Evolutionary conservation across 2,329 filamentous ascomycete species (phyloP).

Genomic region (Penicillium sumatraense): DNA sequence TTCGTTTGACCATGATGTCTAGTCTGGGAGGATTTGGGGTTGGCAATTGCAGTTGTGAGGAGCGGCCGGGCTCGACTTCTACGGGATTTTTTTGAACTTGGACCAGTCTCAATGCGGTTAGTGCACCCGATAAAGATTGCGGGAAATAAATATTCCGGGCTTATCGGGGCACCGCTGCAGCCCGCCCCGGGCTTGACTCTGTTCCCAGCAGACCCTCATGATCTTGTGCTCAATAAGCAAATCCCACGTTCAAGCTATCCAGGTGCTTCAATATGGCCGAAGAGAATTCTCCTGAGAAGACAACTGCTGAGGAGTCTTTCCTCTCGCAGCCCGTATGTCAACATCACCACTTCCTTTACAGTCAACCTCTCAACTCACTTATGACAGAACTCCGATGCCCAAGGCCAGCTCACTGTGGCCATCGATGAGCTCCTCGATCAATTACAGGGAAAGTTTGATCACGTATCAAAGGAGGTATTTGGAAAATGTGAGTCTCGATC

Average conservation of each 20-base stretch:
- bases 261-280: constrained; percentile 26
- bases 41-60: constrained; percentile 20
- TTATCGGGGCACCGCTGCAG: constrained; percentile 20
- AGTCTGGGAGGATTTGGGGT: constrained; percentile 13
- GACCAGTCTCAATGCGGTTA: constrained; percentile 27
- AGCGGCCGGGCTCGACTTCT: constrained; percentile 22
- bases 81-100: constrained; percentile 41
- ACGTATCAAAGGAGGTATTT: constrained; percentile 83
- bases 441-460: constrained; percentile 81
- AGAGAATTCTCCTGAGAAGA: constrained; percentile 24
- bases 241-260: constrained; percentile 1
- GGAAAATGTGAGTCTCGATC: constrained; percentile 71
- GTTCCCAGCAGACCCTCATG: not conserved
- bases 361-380: constrained; percentile 4
- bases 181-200: not conserved
- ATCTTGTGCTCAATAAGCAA: constrained; percentile 4
- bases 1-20: constrained; percentile 55
- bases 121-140: constrained; percentile 25
- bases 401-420: constrained; percentile 69
- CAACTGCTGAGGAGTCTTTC: constrained; percentile 24
- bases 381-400: constrained; percentile 34
- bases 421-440: constrained; percentile 87
- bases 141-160: constrained; percentile 33
- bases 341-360: not conserved
- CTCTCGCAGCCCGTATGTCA: constrained; percentile 28